Evolutionary conservation across 2,329 filamentous ascomycete species (phyloP).

Genomic region (Bertia moriformis): DNA sequence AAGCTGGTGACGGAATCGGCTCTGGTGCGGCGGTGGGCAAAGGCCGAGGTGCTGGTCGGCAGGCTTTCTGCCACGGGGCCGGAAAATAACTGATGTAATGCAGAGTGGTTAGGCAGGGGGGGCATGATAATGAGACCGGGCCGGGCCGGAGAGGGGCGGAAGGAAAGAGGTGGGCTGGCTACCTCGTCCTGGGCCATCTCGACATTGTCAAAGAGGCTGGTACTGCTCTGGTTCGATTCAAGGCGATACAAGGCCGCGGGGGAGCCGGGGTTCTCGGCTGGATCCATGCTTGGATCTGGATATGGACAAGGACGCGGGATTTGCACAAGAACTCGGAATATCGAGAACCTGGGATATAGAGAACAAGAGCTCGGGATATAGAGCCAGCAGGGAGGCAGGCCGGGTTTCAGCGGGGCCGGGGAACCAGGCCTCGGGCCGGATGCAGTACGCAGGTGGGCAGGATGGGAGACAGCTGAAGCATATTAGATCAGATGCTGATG

Average conservation of each 20-base stretch:
- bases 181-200: conserved; percentile 98
- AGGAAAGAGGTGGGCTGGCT: conserved; percentile 7
- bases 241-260: conserved; percentile 46
- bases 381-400: no score
- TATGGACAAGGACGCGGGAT: no score
- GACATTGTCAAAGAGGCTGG: conserved; percentile 80
- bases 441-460: no score
- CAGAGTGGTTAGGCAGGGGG: conserved; percentile 6
- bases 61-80: conserved; percentile 90
- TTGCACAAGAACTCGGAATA: no score
- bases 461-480: no score
- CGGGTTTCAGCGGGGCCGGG: no score
- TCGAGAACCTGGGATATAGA: no score
- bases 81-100: conserved; percentile 51
- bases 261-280: neutral
- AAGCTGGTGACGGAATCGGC: conserved; percentile 81
- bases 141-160: neutral
- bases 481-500: no score
- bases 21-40: conserved; percentile 67
- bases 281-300: no score
- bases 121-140: conserved; percentile 3
- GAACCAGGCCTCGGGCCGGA: no score
- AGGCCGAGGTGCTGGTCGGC: conserved; percentile 85
- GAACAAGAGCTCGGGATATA: no score
- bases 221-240: conserved; percentile 56